Percentiles rank a stretch among this genome's conserved stretches.
Conservation (phyloP, 768 basidiomycete species). For the Candolleomyces eurysporus region DNA sequence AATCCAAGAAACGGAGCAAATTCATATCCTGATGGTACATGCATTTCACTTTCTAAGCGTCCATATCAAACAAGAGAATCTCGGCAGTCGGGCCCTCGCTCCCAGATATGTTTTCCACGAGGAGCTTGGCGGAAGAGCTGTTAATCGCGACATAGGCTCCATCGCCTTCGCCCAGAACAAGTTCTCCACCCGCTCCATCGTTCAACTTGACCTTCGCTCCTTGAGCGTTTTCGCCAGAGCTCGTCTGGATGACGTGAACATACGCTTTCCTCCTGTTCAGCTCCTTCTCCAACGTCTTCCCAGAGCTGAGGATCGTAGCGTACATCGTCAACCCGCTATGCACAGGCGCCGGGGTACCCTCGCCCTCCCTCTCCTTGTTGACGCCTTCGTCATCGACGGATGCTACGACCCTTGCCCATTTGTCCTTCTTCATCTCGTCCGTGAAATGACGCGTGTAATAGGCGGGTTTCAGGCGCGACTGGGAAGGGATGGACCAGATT, state of each 20-base stretch:
- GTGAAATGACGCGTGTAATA: constrained; percentile 89
- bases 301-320: constrained; percentile 68
- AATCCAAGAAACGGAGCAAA: no score
- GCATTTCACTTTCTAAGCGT: constrained; percentile 24
- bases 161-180: constrained; percentile 81
- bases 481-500: constrained; percentile 48
- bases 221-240: constrained; percentile 62
- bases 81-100: constrained; percentile 63
- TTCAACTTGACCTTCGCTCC: constrained; percentile 60
- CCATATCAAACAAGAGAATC: constrained; percentile 78
- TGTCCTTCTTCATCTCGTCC: constrained; percentile 78
- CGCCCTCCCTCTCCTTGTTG: constrained; percentile 54
- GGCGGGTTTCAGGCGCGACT: constrained; percentile 55
- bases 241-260: constrained; percentile 82
- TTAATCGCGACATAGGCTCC: constrained; percentile 70
- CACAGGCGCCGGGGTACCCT: constrained; percentile 76
- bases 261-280: constrained; percentile 66
- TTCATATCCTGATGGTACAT: no score
- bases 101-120: constrained; percentile 8
- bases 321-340: constrained; percentile 67
- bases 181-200: constrained; percentile 34
- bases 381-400: constrained; percentile 64
- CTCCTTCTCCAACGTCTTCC: constrained; percentile 49
- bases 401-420: constrained; percentile 73
- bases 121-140: constrained; percentile 48